Evolutionary conservation across 148 eudicot genomes (phyloP).

Genomic region (Cornus controversa): DNA sequence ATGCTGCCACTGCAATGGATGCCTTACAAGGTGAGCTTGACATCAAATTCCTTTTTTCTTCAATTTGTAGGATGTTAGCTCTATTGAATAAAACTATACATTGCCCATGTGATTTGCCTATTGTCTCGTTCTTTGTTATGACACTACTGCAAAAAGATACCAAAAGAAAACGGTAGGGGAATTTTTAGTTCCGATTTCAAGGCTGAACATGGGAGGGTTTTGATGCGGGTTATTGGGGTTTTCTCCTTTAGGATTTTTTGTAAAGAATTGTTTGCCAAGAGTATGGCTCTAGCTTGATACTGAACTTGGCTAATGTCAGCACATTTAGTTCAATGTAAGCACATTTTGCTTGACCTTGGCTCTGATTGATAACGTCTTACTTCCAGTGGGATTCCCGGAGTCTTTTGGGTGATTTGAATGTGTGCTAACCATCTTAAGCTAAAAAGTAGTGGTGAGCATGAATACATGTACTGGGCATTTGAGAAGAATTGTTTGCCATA

Average conservation of each 20-base stretch:
- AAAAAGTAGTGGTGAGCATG: not conserved
- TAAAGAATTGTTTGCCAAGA: not conserved
- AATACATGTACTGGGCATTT: not conserved
- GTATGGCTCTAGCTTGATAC: not conserved
- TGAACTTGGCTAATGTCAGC: not conserved
- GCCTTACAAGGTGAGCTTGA: conserved; percentile 50
- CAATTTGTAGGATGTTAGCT: not conserved
- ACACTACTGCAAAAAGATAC: not conserved
- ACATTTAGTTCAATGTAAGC: no score
- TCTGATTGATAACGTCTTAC: not conserved
- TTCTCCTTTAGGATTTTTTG: not conserved
- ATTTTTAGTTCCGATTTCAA: not conserved
- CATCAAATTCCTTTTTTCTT: not conserved
- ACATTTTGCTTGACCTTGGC: not conserved
- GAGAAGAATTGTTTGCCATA: not conserved
- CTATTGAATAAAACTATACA: not conserved
- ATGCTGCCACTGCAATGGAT: conserved; percentile 50
- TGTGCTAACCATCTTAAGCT: not conserved
- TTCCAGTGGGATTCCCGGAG: not conserved
- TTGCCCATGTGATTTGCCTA: not conserved
- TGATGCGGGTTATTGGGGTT: not conserved
- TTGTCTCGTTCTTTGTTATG: not conserved
- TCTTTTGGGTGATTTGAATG: not conserved
- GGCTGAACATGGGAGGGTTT: not conserved
- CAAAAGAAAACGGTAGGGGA: not conserved